phyloP scores from a whole-genome alignment of 768 basidiomycete species.

The Collybiopsis luxurians region DNA sequence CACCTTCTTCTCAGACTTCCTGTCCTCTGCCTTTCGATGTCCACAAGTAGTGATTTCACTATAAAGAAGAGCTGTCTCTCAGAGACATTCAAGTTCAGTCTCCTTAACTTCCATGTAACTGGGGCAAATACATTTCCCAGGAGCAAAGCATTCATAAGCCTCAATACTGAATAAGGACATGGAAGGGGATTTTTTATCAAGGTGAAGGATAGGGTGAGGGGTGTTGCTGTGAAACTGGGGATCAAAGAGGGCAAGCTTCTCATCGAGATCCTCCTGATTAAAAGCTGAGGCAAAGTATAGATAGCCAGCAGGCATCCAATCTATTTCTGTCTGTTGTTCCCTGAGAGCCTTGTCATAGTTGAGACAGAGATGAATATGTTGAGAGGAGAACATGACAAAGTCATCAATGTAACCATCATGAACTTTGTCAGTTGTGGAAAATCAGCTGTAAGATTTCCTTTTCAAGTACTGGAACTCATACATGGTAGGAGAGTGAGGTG shows the following conservation, averaged over 20 bases:
- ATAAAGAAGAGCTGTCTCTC: background rate
- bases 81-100: background rate
- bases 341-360: background rate
- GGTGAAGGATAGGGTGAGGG: background rate
- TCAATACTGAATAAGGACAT: background rate
- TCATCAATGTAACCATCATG: no score
- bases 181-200: background rate
- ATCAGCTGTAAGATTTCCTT: no score
- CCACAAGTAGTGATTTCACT: background rate
- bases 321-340: background rate
- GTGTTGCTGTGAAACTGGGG: background rate
- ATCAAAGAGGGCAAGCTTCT: background rate
- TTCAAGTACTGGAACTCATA: no score
- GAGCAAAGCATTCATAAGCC: background rate
- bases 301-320: background rate
- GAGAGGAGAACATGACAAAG: background rate
- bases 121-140: background rate
- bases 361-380: background rate
- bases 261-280: background rate
- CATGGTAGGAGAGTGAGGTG: no score
- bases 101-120: background rate
- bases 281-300: background rate
- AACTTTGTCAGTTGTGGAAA: no score
- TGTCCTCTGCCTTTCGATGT: background rate
- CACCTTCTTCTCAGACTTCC: background rate